Evolutionary conservation across 164 flowering plant genomes (phyloP), one percentile per base, ranked within the genome.

Genomic region (Sextonia rubra): DNA sequence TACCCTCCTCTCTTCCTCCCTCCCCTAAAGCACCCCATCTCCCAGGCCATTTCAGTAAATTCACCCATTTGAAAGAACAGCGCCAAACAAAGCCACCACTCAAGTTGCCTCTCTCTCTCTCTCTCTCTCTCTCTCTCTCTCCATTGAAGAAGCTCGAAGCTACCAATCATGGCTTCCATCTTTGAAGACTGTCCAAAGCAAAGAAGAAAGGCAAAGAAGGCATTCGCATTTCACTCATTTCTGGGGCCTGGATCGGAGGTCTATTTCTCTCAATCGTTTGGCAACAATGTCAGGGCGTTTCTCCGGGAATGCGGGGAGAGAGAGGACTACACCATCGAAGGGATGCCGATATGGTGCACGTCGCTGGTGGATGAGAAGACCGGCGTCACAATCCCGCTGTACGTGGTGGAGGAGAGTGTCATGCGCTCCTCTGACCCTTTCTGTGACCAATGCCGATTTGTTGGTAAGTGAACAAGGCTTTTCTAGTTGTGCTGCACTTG

Each of bases 391-490:
- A 61, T 92, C 66, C 97, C 98, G 18, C 84, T 94, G 0, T 93
- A 89, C 74, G 86, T 85, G 26, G 76, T 94, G 44, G 92, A 91
- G 75, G 99, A 92, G 60, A 47, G 65, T 63, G 95, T 87, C 26
- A 73, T 78, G 48, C 27, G 67, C 71, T 86, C 92, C 11, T 12
- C 26, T 0, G 23, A 27, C 2, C 95, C 98, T 20, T 87, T 76
- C 73, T 94, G 99, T 66, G 94, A 91, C 76, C 88, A 86, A 69
- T 92, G 98, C 79, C 81, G 94, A 7, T 85, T 87, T 71, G 65
- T 83, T 22, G 98, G 98, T 94, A 60, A 44, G 74, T 2, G 8
- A 12, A 47, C 8, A 23, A 37, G 64, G 18, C 2, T 27, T 22
- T 52, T 52, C 58, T 27, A 2, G 18, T 44, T 60, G 15, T 37